Percentiles rank a stretch among this genome's conserved stretches.
Evolutionary conservation across 1,139 yeast genomes (phyloP).

Genomic region (Magnusiomyces suaveolens): DNA sequence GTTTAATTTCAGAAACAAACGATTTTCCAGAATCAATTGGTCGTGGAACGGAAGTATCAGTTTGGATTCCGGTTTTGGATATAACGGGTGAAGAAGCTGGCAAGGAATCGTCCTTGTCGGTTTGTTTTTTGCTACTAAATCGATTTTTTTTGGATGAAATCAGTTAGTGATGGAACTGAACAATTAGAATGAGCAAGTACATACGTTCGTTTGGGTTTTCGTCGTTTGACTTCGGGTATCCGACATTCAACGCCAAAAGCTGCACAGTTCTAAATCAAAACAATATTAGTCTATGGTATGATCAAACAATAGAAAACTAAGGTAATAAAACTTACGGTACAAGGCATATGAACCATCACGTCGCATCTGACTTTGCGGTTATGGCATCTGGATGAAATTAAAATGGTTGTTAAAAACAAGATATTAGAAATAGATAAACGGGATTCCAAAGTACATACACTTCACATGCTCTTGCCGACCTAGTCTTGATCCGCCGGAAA

Average conservation of each 20-base stretch:
- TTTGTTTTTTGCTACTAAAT: background rate
- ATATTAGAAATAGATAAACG: background rate
- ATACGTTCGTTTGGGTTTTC: constrained; percentile 10
- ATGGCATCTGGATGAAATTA: constrained; percentile 36
- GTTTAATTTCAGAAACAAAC: background rate
- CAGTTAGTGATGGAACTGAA: background rate
- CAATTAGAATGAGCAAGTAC: no score
- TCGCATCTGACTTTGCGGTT: constrained; percentile 65
- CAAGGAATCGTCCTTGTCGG: background rate
- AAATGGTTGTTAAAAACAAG: background rate
- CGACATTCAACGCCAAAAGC: constrained; percentile 69
- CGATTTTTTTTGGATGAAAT: background rate
- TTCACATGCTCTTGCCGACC: constrained; percentile 30
- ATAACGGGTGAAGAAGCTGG: background rate
- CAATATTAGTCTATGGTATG: no score
- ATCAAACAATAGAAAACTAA: background rate
- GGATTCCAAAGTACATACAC: constrained; percentile 30
- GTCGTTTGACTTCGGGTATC: constrained; percentile 42
- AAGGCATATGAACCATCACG: constrained; percentile 62
- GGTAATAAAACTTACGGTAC: constrained; percentile 36
- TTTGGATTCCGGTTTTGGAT: background rate
- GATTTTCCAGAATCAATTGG: background rate
- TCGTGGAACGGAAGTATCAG: background rate
- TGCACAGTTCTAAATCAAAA: constrained; percentile 42
- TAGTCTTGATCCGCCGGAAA: constrained; percentile 26